Base-by-base conservation (phyloP, 176 grass and related monocot species). In the Oryza brachyantha region DNA sequence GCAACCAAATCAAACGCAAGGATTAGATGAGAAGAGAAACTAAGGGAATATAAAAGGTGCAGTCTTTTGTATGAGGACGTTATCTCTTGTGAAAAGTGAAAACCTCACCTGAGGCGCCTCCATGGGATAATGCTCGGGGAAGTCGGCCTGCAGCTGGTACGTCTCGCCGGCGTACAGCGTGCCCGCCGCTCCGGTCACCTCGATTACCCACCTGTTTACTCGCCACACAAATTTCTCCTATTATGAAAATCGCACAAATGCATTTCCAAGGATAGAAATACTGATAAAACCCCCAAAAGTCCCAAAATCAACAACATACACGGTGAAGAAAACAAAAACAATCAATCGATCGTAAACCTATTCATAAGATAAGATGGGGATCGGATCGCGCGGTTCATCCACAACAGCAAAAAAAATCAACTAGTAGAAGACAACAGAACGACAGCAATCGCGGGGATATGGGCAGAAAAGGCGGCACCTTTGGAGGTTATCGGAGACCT, bases 121-220 rank as follows among this genome's bases (percentile, higher is more conserved):
- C 88, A 93, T 95, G 28, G 96, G 96, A 72, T 99, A 99, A 89
- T 99, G 96, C 84, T 99, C 92, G 4, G 96, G 92, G 66, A 99
- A 95, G 79, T 95, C 92, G 16, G 95, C 88, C 77, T 99, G 92
- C 36, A 99, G 66, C 81, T 99, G 92, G 77, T 93, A 99, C 11
- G 70, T 91, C 72, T 99, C 96, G 46, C 86, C 88, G 10, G 88
- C 72, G 61, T 95, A 93, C 17, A 99, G 90, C 62, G 92, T 99
- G 69, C 85, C 90, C 37, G 88, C 80, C 5, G 90, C 96, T 27
- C 96, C 96, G 28, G 81, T 70, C 46, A 95, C 92, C 83, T 99
- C 92, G 36, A 99, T 93, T 14, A 99, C 83, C 96, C 92, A 95
- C 81, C 90, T 95, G 71, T 35, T 72, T 48, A 80, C 38, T 74